Percentiles rank a stretch among this genome's conserved stretches.
These are phyloP conservation scores for Umbelopsis sp. DNA, from an alignment of 371 early-diverging fungal genomes.

Conservation along the genomic window DNA sequence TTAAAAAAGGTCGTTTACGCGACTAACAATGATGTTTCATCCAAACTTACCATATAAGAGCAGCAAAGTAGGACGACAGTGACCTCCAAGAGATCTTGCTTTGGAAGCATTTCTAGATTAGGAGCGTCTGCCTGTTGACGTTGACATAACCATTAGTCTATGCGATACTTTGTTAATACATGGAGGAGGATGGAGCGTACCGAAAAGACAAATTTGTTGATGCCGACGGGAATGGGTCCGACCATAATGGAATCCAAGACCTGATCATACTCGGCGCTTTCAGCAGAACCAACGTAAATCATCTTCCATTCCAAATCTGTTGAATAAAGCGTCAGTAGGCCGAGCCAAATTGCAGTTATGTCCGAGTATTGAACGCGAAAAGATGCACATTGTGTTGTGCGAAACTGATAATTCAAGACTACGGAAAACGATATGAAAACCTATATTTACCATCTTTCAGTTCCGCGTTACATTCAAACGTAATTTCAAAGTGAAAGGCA, in stretches of 20 bases:
- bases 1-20: not conserved
- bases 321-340: not conserved
- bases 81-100: constrained; percentile 82
- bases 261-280: constrained; percentile 86
- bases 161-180: not conserved
- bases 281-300: constrained; percentile 92
- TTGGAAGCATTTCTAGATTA: constrained; percentile 72
- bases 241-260: constrained; percentile 94
- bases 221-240: constrained; percentile 96
- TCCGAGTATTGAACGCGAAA: not conserved
- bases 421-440: not conserved
- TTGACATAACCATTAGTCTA: not conserved
- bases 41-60: constrained; percentile 60
- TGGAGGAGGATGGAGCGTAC: constrained; percentile 46
- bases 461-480: constrained; percentile 91
- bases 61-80: constrained; percentile 91
- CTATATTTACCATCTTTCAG: constrained; percentile 78
- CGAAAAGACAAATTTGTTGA: constrained; percentile 92
- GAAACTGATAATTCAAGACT: not conserved
- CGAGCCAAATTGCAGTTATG: not conserved
- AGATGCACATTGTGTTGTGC: not conserved
- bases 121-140: constrained; percentile 68
- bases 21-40: not conserved
- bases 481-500: constrained; percentile 92
- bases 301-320: constrained; percentile 96